These are phyloP conservation scores for Sporothrix brasiliensis DNA, from an alignment of 2,329 filamentous ascomycete species.

Conservation along the genomic window DNA sequence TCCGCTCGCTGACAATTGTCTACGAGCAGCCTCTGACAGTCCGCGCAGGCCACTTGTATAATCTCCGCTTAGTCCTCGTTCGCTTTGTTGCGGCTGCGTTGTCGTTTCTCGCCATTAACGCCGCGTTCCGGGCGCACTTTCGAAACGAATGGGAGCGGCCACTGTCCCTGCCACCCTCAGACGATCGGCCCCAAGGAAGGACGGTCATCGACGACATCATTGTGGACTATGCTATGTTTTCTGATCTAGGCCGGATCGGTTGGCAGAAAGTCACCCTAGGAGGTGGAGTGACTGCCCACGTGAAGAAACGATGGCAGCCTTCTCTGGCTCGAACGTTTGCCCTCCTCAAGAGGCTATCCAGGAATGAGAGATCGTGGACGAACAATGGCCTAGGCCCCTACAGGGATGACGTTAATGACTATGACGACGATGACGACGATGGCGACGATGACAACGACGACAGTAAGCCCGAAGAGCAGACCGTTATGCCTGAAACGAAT, in stretches of 20 bases:
- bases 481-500: not conserved
- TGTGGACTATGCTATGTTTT: conserved; percentile 22
- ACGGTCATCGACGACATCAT: conserved; percentile 16
- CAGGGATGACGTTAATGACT: not conserved
- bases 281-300: not conserved
- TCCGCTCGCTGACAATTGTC: conserved; percentile 36
- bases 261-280: no score
- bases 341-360: not conserved
- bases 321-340: not conserved
- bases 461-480: not conserved
- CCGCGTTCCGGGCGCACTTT: conserved; percentile 35
- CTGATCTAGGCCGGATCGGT: conserved; percentile 3
- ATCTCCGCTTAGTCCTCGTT: conserved; percentile 38
- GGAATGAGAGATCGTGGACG: conserved; percentile 13
- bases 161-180: not conserved
- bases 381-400: not conserved
- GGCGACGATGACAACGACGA: not conserved
- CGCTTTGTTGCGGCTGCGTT: conserved; percentile 38
- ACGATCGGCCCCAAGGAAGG: not conserved
- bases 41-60: conserved; percentile 30
- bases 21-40: conserved; percentile 38
- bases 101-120: conserved; percentile 37
- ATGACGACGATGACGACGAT: not conserved
- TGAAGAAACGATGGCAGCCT: not conserved
- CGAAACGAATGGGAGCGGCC: conserved; percentile 33